These are phyloP conservation scores for Primulina tabacum DNA, from an alignment of 257 asterid species.

Conservation along the genomic window DNA sequence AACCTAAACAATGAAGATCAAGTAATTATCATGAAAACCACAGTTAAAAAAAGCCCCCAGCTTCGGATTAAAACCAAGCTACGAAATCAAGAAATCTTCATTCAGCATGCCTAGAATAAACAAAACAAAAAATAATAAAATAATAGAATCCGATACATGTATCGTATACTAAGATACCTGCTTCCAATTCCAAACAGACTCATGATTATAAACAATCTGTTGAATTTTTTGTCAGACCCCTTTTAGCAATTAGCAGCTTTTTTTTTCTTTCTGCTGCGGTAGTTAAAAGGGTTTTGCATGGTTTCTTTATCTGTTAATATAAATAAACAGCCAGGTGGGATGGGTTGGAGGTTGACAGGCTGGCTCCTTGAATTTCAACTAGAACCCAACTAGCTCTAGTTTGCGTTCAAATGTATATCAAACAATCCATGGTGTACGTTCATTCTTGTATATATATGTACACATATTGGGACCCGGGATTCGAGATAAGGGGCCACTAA, in stretches of 20 bases:
- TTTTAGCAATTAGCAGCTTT: background rate
- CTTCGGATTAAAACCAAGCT: background rate
- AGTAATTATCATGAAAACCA: background rate
- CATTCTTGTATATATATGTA: too few relatives aligned
- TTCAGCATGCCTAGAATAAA: background rate
- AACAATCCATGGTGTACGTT: too few relatives aligned
- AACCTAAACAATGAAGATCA: too few relatives aligned
- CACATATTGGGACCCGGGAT: too few relatives aligned
- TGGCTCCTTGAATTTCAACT: background rate
- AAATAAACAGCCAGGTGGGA: background rate
- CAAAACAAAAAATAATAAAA: background rate
- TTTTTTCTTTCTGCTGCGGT: background rate
- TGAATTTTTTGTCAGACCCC: background rate
- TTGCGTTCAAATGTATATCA: too few relatives aligned
- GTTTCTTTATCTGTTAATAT: background rate
- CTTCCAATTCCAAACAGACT: slow-evolving; percentile 33
- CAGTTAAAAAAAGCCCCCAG: background rate
- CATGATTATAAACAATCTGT: slow-evolving; percentile 19
- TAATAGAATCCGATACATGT: too few relatives aligned
- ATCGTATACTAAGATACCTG: slow-evolving; percentile 23
- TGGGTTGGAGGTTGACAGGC: background rate
- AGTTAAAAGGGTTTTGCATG: background rate
- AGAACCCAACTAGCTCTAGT: background rate
- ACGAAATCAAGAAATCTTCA: background rate
- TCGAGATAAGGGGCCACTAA: too few relatives aligned